A percentile compares a stretch with the other conserved stretches of the same genome.
Evolutionary conservation across 2,329 filamentous ascomycete genomes (phyloP).

Genomic region (Alternaria gansuensis): DNA sequence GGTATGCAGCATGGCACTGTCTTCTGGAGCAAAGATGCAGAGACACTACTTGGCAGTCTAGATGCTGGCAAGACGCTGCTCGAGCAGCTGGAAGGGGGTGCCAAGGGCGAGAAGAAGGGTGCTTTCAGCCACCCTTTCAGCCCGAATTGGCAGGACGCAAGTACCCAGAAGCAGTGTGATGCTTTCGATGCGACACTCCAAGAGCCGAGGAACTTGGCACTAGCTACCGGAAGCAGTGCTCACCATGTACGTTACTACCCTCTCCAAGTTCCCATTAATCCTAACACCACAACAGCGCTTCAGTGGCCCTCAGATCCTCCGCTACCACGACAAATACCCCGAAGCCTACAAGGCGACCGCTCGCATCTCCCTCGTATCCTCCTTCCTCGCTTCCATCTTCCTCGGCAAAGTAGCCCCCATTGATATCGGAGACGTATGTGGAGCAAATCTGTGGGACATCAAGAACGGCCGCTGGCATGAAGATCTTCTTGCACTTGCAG

Average conservation of each 20-base stretch:
- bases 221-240: conserved; percentile 87
- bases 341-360: conserved; percentile 81
- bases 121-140: conserved; percentile 86
- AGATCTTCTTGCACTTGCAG: conserved; percentile 76
- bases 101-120: conserved; percentile 54
- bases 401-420: conserved; percentile 85
- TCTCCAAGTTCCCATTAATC: not conserved
- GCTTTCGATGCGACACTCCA: conserved; percentile 80
- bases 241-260: conserved; percentile 76
- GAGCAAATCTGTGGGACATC: conserved; percentile 97
- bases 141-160: conserved; percentile 98
- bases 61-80: conserved; percentile 69
- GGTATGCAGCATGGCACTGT: conserved; percentile 98
- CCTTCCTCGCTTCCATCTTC: conserved; percentile 91
- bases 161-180: conserved; percentile 91
- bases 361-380: conserved; percentile 92
- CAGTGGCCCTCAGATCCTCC: conserved; percentile 95
- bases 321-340: conserved; percentile 81
- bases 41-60: conserved; percentile 68
- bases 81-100: conserved; percentile 69
- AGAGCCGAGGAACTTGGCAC: conserved; percentile 72
- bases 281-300: conserved; percentile 72
- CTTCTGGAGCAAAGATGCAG: conserved; percentile 82
- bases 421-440: conserved; percentile 93
- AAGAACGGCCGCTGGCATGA: conserved; percentile 76